Percentiles rank a stretch among this genome's conserved stretches.
Conservation (phyloP, 208 protist genomes). For the Leishmania tarentolae region DNA sequence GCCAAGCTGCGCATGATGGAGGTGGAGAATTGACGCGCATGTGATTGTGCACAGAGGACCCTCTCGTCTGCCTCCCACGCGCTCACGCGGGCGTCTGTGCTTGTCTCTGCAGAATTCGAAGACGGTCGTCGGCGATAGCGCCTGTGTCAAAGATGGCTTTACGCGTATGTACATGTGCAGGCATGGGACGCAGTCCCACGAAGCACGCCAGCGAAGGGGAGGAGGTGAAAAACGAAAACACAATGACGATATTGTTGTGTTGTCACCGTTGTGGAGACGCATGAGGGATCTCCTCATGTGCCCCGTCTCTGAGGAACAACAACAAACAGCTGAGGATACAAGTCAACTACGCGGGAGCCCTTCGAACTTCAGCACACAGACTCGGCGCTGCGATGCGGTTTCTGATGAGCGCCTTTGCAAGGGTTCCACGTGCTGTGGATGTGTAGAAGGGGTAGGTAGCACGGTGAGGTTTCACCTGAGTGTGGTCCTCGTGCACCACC, state of each 20-base stretch:
- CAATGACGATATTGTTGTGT: background rate
- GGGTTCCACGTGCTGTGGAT: background rate
- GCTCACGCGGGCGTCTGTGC: background rate
- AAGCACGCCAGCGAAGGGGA: background rate
- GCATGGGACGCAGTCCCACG: background rate
- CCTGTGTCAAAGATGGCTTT: background rate
- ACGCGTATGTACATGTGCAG: background rate
- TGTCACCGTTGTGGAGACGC: background rate
- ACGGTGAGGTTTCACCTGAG: background rate
- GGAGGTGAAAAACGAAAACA: background rate
- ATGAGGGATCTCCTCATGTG: background rate
- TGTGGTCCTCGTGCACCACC: background rate
- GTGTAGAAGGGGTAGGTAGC: background rate
- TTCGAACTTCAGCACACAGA: background rate
- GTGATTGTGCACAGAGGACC: background rate
- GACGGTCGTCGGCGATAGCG: background rate
- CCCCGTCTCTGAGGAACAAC: too few relatives aligned
- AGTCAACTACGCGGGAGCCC: background rate
- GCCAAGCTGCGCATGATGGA: constrained; percentile 28
- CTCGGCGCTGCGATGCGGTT: background rate
- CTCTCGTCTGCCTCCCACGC: background rate
- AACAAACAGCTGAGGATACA: background rate
- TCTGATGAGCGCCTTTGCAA: background rate
- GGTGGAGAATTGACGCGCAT: constrained; percentile 19
- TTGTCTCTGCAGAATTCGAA: background rate